phyloP scores from a whole-genome alignment of 257 asterid species.

The Gardenia jasminoides region DNA sequence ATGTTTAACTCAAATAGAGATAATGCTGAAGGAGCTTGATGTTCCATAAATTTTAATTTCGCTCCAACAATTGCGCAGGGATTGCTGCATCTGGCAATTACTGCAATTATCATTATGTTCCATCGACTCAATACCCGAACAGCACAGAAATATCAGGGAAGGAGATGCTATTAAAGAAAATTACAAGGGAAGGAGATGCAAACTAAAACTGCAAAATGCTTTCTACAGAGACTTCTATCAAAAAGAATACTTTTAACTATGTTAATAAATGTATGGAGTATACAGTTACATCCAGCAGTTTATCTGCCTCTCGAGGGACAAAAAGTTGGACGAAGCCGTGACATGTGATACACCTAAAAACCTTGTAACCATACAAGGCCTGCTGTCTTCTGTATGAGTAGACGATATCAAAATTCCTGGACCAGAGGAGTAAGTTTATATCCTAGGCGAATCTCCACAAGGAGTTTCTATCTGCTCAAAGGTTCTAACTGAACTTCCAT shows the following conservation, averaged over 20 bases:
- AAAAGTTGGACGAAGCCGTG: not conserved
- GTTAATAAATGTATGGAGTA: constrained; percentile 7
- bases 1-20: too few relatives aligned
- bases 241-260: constrained; percentile 3
- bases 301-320: constrained; percentile 4
- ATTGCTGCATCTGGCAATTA: not conserved
- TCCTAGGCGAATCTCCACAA: constrained; percentile 9
- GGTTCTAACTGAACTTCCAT: constrained; percentile 97
- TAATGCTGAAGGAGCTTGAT: too few relatives aligned
- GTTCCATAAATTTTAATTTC: too few relatives aligned
- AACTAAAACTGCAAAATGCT: not conserved
- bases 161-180: not conserved
- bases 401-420: constrained; percentile 4
- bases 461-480: constrained; percentile 49
- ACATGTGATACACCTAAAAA: not conserved
- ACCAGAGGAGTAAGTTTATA: not conserved
- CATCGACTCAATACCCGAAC: not conserved
- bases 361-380: not conserved
- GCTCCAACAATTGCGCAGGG: too few relatives aligned
- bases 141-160: too few relatives aligned
- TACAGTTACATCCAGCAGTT: constrained; percentile 14
- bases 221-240: not conserved
- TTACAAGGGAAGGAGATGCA: not conserved
- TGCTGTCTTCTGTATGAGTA: constrained; percentile 9
- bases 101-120: not conserved